phyloP scores from a whole-genome alignment of 345 rosid species.

The Populus ilicifolia region DNA sequence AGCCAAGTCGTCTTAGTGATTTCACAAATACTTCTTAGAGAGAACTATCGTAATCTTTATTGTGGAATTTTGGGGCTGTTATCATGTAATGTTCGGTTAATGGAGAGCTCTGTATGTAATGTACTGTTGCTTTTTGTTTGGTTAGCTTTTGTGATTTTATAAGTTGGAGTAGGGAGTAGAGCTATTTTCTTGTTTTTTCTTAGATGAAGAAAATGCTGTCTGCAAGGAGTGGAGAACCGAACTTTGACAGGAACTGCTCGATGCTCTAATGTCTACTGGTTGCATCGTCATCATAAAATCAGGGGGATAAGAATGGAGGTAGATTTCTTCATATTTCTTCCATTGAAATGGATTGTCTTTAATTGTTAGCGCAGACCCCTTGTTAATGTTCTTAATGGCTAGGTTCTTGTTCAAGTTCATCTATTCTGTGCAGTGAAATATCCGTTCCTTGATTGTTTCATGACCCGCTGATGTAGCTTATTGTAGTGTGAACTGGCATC shows the following conservation, averaged over 20 bases:
- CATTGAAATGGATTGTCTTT: neutral
- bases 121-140: slow-evolving; percentile 25
- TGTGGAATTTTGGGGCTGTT: slow-evolving; percentile 38
- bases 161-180: slow-evolving; percentile 24
- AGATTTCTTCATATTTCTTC: slow-evolving; percentile 22
- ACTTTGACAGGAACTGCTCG: slow-evolving; percentile 18
- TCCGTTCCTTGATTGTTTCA: slow-evolving; percentile 8
- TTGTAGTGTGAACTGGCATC: slow-evolving; percentile 14
- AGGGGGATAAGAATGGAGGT: slow-evolving; percentile 38
- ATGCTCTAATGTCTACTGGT: slow-evolving; percentile 31
- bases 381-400: slow-evolving; percentile 6
- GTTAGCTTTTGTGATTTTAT: slow-evolving; percentile 17
- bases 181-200: slow-evolving; percentile 15
- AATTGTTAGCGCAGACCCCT: neutral
- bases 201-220: slow-evolving; percentile 22
- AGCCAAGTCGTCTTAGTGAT: slow-evolving; percentile 28
- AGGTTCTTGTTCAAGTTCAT: slow-evolving; percentile 9
- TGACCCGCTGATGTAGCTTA: slow-evolving; percentile 16
- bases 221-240: slow-evolving; percentile 26
- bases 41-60: slow-evolving; percentile 32
- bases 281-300: slow-evolving; percentile 27
- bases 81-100: slow-evolving; percentile 32
- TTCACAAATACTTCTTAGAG: slow-evolving; percentile 18
- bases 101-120: slow-evolving; percentile 35
- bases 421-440: slow-evolving; percentile 13